These are phyloP conservation scores for Penicillium tannophilum DNA, from an alignment of 495 filamentous ascomycete genomes.

Conservation along the genomic window DNA sequence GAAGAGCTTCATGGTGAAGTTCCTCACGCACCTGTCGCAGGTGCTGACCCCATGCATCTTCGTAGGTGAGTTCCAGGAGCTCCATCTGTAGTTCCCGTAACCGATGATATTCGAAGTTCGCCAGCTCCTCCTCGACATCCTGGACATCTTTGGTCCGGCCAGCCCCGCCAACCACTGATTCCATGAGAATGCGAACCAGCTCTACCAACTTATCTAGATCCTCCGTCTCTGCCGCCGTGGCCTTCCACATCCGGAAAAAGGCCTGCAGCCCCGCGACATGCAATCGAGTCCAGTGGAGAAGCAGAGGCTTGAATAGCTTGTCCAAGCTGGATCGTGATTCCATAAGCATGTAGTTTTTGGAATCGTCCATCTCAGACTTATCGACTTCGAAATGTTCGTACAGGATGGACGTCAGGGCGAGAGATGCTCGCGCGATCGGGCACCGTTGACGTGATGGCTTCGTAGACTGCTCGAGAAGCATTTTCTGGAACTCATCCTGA, in stretches of 20 bases:
- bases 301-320: constrained; percentile 80
- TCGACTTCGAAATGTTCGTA: constrained; percentile 97
- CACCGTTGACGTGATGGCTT: constrained; percentile 72
- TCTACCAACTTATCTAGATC: constrained; percentile 94
- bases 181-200: constrained; percentile 85
- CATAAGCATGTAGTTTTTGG: constrained; percentile 71
- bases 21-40: constrained; percentile 90
- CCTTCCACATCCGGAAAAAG: constrained; percentile 91
- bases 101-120: constrained; percentile 74
- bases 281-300: constrained; percentile 95
- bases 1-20: constrained; percentile 85
- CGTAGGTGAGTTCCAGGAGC: constrained; percentile 84
- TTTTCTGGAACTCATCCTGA: constrained; percentile 88
- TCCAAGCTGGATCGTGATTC: constrained; percentile 83
- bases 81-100: constrained; percentile 94
- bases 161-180: constrained; percentile 86
- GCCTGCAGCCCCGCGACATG: constrained; percentile 86
- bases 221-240: constrained; percentile 75
- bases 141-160: constrained; percentile 80
- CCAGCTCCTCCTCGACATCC: constrained; percentile 86
- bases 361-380: constrained; percentile 80
- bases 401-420: constrained; percentile 83
- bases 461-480: constrained; percentile 86
- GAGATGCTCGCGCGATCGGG: constrained; percentile 83
- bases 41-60: constrained; percentile 92